A percentile compares a stretch with the other conserved stretches of the same genome.
These are phyloP conservation scores for Plicaturopsis crispa DNA, from an alignment of 768 basidiomycete species.

Conservation along the genomic window DNA sequence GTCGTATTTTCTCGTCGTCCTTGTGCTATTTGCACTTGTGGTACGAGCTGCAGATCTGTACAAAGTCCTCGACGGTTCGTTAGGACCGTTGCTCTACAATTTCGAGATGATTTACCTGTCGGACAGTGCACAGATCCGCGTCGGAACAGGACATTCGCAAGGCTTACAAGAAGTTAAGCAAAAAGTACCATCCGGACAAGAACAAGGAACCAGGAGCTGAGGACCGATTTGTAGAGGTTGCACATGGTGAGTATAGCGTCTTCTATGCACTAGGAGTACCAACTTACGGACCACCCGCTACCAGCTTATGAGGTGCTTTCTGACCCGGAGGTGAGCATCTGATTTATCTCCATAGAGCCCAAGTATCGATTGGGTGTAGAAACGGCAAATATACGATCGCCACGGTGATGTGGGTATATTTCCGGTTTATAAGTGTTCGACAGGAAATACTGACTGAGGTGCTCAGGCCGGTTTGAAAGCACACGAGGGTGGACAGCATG, in stretches of 20 bases:
- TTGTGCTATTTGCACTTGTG: conserved; percentile 26
- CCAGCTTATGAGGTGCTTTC: conserved; percentile 93
- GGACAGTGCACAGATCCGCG: conserved; percentile 61
- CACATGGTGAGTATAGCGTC: conserved; percentile 53
- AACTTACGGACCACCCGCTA: conserved; percentile 6
- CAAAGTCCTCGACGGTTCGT: conserved; percentile 74
- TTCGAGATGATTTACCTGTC: conserved; percentile 13
- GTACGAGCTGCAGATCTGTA: conserved; percentile 56
- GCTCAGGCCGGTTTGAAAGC: conserved; percentile 82
- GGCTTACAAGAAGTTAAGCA: conserved; percentile 85
- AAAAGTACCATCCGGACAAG: conserved; percentile 93
- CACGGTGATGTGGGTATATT: conserved; percentile 69
- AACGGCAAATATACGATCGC: conserved; percentile 89
- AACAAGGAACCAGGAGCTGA: conserved; percentile 81
- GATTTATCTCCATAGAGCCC: neutral
- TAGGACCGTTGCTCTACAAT: conserved; percentile 11
- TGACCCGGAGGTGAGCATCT: conserved; percentile 56
- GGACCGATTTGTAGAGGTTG: conserved; percentile 84
- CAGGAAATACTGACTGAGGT: conserved; percentile 5
- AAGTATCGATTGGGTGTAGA: conserved; percentile 35
- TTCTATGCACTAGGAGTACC: neutral
- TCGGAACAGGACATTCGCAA: conserved; percentile 86
- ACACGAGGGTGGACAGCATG: conserved; percentile 77
- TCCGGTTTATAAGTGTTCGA: conserved; percentile 1
- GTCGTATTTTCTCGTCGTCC: conserved; percentile 18